These are phyloP conservation scores for Erysimum pusillum DNA, from an alignment of 441 rosid genomes.

Conservation along the genomic window DNA sequence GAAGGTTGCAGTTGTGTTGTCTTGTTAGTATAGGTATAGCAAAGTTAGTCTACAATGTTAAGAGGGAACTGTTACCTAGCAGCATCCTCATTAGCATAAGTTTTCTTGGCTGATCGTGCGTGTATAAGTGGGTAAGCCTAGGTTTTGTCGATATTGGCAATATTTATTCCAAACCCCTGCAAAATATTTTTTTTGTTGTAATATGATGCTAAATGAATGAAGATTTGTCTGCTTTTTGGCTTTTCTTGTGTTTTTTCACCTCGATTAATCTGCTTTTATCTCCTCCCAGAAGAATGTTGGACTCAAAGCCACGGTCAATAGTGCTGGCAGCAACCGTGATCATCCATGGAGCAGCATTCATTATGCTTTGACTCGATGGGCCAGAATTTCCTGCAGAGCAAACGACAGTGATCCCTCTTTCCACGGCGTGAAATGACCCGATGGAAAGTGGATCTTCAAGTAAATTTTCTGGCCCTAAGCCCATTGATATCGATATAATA, in stretches of 20 bases:
- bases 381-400: constrained; percentile 74
- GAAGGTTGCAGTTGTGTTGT: constrained; percentile 1
- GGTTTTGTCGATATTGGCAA: constrained; percentile 51
- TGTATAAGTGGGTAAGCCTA: constrained; percentile 57
- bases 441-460: constrained; percentile 63
- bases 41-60: background rate
- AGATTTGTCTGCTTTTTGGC: background rate
- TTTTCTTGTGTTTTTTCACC: background rate
- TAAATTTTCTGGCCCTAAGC: constrained; percentile 41
- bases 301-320: constrained; percentile 68
- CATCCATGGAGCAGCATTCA: constrained; percentile 78
- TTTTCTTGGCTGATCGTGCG: constrained; percentile 52
- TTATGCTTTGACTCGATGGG: constrained; percentile 63
- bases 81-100: constrained; percentile 47
- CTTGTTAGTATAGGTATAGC: constrained; percentile 18
- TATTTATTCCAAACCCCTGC: constrained; percentile 75
- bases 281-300: constrained; percentile 66
- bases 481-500: constrained; percentile 71
- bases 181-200: background rate
- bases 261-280: constrained; percentile 50
- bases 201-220: background rate
- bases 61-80: constrained; percentile 33
- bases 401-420: constrained; percentile 71
- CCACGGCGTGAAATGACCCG: constrained; percentile 57
- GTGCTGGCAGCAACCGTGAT: constrained; percentile 80